A percentile compares a stretch with the other conserved stretches of the same genome.
Conservation (phyloP, 768 basidiomycete genomes). For the Trametes villosa region DNA sequence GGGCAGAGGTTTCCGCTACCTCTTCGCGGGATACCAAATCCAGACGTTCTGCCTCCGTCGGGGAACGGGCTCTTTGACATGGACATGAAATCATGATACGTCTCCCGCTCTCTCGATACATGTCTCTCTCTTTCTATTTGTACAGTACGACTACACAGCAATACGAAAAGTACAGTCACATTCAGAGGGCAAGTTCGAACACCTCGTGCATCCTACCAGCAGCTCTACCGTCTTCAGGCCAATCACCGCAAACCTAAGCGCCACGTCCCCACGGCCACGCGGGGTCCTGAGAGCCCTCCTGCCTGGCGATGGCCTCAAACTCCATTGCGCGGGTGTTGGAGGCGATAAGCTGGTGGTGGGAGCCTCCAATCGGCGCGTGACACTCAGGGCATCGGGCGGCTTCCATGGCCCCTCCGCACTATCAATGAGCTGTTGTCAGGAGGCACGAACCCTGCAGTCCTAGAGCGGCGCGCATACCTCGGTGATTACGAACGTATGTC, state of each 20-base stretch:
- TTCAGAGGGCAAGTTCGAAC: too few species aligned
- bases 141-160: too few species aligned
- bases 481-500: slow-evolving; percentile 63
- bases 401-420: slow-evolving; percentile 66
- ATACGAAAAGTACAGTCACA: too few species aligned
- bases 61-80: not conserved
- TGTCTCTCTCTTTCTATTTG: not conserved
- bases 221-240: not conserved
- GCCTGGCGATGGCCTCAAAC: slow-evolving; percentile 48
- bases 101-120: not conserved
- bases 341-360: slow-evolving; percentile 42
- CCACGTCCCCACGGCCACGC: slow-evolving; percentile 38
- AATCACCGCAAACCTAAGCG: slow-evolving; percentile 1
- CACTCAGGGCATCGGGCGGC: slow-evolving; percentile 60
- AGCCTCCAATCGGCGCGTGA: slow-evolving; percentile 55
- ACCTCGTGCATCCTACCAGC: too few species aligned
- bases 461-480: slow-evolving; percentile 46
- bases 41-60: not conserved
- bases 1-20: not conserved
- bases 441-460: not conserved
- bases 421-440: not conserved
- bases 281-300: slow-evolving; percentile 32
- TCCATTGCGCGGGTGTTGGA: slow-evolving; percentile 52
- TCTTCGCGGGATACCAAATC: not conserved
- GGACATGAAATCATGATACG: not conserved